Evolutionary conservation across 306 rosid species (phyloP), one percentile per base, ranked within the genome.

Genomic region (Elaeagnus macrophylla): DNA sequence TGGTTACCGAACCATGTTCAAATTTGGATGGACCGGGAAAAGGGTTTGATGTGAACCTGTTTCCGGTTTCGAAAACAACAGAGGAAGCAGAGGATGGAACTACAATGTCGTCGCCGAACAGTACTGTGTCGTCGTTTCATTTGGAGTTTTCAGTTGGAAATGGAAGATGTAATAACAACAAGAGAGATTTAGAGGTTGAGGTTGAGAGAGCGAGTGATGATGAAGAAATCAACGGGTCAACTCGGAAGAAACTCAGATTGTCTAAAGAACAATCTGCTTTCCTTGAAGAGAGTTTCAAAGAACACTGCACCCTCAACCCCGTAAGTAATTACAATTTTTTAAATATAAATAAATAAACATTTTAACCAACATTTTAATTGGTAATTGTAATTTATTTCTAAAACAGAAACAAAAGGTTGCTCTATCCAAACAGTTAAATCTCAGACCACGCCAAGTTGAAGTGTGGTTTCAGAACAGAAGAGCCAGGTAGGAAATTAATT

Each of bases 401-500:
- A 1, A 59, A 51, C 89, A 93, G 99, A 87, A 93, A 67, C 99
- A 88, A 63, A 93, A 93, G 62, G 82, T 75, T 12, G 88, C 87
- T 8, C 79, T 88, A 39, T 95, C 96, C 2, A 93, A 79, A 56
- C 85, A 84, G 79, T 73, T 88, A 39, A 88, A 79, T 65, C 99
- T 93, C 20, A 87, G 94, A 61, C 95, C 99, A 1, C 86, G 99
- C n/a, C 99, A 93, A 64, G 99, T 93, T 5, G 99, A 93, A 68
- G 99, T 93, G 5, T 93, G 99, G 99, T 93, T 93, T 72, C 99
- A 93, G 68, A 93, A 93, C 51, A 78, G 99, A 79, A 84, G 99
- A 71, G 99, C 99, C 57, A 93, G 99, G 99, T 91, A 76, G 37
- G 7, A 9, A 3, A 1, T 1, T 3, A 25, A 3, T 10, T 47